These are phyloP conservation scores for Apiotrichum gamsii DNA, from an alignment of 1,284 basidiomycete species.

Conservation along the genomic window DNA sequence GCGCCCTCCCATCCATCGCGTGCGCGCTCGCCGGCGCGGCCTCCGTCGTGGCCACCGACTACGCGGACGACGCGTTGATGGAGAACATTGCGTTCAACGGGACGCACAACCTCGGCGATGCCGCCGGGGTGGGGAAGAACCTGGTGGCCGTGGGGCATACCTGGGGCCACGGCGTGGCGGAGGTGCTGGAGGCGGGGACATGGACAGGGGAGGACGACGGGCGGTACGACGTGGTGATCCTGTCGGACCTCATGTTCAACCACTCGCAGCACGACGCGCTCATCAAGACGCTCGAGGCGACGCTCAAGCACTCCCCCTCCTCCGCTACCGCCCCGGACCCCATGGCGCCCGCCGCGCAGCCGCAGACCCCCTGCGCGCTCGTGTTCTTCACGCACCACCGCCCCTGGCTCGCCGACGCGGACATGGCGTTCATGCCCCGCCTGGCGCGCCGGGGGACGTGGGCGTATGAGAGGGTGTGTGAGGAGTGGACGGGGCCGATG, in stretches of 20 bases:
- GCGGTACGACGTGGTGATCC: slow-evolving; percentile 71
- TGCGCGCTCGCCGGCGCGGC: slow-evolving; percentile 62
- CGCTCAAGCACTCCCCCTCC: slow-evolving; percentile 39
- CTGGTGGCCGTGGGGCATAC: slow-evolving; percentile 58
- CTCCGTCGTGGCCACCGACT: slow-evolving; percentile 71
- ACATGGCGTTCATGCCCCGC: slow-evolving; percentile 72
- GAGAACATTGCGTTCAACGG: slow-evolving; percentile 73
- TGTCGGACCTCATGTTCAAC: slow-evolving; percentile 69
- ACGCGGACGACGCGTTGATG: slow-evolving; percentile 74
- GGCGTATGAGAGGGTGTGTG: slow-evolving; percentile 66
- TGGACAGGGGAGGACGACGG: slow-evolving; percentile 10
- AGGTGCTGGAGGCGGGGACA: slow-evolving; percentile 50
- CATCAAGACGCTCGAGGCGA: slow-evolving; percentile 63
- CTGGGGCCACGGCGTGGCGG: slow-evolving; percentile 69
- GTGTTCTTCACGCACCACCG: slow-evolving; percentile 92
- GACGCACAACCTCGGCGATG: slow-evolving; percentile 4
- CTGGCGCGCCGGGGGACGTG: slow-evolving; percentile 57
- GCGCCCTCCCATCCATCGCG: slow-evolving; percentile 76
- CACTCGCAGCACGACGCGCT: slow-evolving; percentile 70
- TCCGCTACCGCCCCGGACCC: not conserved
- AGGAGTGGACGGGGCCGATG: slow-evolving; percentile 69
- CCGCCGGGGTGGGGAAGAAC: too few relatives aligned
- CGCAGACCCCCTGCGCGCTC: slow-evolving; percentile 56
- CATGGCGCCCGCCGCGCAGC: slow-evolving; percentile 1
- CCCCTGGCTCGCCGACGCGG: slow-evolving; percentile 73